Conservation (phyloP, 2,329 filamentous ascomycete species). For the Calonectria pseudoturangicola region DNA sequence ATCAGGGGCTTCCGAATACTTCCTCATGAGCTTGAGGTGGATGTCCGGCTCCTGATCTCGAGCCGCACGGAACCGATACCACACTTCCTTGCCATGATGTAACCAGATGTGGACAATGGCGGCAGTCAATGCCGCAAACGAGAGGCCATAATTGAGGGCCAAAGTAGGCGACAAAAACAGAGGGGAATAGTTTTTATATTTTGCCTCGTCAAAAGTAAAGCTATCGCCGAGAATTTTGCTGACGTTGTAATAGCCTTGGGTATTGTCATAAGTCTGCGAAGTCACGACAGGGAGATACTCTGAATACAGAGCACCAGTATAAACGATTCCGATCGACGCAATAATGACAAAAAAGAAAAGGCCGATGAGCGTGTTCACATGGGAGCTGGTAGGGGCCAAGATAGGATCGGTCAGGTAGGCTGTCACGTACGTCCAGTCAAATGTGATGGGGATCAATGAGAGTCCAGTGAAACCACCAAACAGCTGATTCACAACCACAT, state of each 20-base stretch:
- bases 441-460: conserved; percentile 72
- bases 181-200: conserved; percentile 72
- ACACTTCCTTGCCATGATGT: conserved; percentile 65
- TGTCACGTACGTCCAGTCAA: conserved; percentile 65
- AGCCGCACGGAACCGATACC: conserved; percentile 66
- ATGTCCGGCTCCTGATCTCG: conserved; percentile 64
- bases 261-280: conserved; percentile 74
- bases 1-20: conserved; percentile 60
- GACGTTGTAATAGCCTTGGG: conserved; percentile 69
- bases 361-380: conserved; percentile 67
- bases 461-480: conserved; percentile 73
- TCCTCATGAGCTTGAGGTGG: conserved; percentile 59
- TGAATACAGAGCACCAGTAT: conserved; percentile 66
- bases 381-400: conserved; percentile 64
- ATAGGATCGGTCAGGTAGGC: conserved; percentile 66
- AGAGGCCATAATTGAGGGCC: conserved; percentile 61
- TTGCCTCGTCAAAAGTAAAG: conserved; percentile 68
- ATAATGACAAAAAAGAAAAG: conserved; percentile 65
- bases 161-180: conserved; percentile 71
- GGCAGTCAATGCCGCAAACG: conserved; percentile 69
- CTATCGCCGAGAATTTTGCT: conserved; percentile 68
- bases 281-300: conserved; percentile 74
- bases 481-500: conserved; percentile 72
- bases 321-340: conserved; percentile 68
- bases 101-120: conserved; percentile 61